A percentile compares a stretch with the other conserved stretches of the same genome.
Conservation (phyloP, 352 stramenopile genomes). For the Pythium grandisporangium region DNA sequence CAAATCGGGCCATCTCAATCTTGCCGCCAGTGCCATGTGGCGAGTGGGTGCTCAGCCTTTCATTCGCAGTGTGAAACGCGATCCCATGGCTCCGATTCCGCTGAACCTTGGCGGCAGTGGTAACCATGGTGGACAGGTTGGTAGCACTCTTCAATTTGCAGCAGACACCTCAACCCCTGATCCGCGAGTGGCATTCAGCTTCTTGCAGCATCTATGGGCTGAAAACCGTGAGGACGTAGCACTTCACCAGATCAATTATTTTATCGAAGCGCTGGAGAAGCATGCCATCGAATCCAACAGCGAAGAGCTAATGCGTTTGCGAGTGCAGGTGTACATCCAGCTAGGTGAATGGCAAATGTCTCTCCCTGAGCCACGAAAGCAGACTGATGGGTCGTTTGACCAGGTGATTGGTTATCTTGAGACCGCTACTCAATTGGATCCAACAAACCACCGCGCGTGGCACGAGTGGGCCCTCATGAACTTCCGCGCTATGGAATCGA, state of each 20-base stretch:
- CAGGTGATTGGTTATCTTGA: conserved; percentile 76
- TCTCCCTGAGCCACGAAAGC: conserved; percentile 57
- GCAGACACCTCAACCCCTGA: conserved; percentile 64
- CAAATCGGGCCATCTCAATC: conserved; percentile 84
- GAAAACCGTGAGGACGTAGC: conserved; percentile 78
- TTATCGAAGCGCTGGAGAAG: conserved; percentile 75
- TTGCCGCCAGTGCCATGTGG: conserved; percentile 76
- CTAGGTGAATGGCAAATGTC: conserved; percentile 82
- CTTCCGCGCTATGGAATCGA: conserved; percentile 82
- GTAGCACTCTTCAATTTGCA: conserved; percentile 29
- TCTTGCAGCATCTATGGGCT: conserved; percentile 73
- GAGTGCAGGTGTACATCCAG: conserved; percentile 83
- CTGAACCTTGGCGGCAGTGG: conserved; percentile 56
- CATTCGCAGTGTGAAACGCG: conserved; percentile 64
- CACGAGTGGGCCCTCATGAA: conserved; percentile 99
- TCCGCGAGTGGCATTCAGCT: conserved; percentile 72
- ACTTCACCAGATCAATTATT: conserved; percentile 76
- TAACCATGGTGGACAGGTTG: conserved; percentile 1
- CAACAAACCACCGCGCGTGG: conserved; percentile 95
- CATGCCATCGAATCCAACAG: conserved; percentile 40
- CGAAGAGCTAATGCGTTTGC: conserved; percentile 63
- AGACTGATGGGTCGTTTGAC: conserved; percentile 62
- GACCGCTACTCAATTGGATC: conserved; percentile 73
- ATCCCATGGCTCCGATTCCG: conserved; percentile 51
- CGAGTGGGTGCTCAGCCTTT: conserved; percentile 74